A percentile compares a stretch with the other conserved stretches of the same genome.
Conservation (phyloP, 1,284 basidiomycete genomes). For the Testicularia cyperi region DNA sequence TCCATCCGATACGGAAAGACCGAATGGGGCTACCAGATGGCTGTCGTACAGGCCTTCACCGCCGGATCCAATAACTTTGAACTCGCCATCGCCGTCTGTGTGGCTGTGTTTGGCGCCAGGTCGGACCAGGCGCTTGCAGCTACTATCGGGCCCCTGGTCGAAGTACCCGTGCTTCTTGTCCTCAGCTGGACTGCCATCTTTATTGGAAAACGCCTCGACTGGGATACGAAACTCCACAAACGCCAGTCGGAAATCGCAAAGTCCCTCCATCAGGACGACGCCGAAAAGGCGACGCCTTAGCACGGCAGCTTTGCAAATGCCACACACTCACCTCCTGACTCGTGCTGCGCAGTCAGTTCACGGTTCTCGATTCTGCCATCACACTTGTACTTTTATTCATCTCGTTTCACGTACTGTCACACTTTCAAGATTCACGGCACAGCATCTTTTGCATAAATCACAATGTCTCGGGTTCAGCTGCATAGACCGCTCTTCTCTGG, state of each 20-base stretch:
- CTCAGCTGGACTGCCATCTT: slow-evolving; percentile 73
- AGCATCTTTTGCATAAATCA: too few species aligned
- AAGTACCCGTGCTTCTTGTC: slow-evolving; percentile 70
- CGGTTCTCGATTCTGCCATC: too few species aligned
- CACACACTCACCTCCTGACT: too few species aligned
- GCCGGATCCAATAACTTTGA: slow-evolving; percentile 64
- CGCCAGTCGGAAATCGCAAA: slow-evolving; percentile 1
- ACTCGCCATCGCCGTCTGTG: slow-evolving; percentile 77
- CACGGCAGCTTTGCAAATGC: too few species aligned
- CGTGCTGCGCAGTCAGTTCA: too few species aligned
- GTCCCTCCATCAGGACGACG: background rate
- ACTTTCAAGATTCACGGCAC: too few species aligned
- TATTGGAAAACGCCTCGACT: slow-evolving; percentile 59
- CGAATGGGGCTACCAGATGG: slow-evolving; percentile 59
- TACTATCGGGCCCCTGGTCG: slow-evolving; percentile 52
- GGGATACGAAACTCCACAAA: slow-evolving; percentile 19
- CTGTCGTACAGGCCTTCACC: slow-evolving; percentile 63
- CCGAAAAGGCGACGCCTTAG: background rate
- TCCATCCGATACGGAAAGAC: slow-evolving; percentile 38
- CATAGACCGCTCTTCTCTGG: too few species aligned
- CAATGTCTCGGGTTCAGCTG: too few species aligned
- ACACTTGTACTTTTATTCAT: too few species aligned
- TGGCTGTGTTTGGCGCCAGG: slow-evolving; percentile 68
- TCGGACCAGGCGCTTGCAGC: slow-evolving; percentile 41
- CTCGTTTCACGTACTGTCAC: too few species aligned